Conservation (phyloP, 768 basidiomycete species). For the Exsudoporus frostii region DNA sequence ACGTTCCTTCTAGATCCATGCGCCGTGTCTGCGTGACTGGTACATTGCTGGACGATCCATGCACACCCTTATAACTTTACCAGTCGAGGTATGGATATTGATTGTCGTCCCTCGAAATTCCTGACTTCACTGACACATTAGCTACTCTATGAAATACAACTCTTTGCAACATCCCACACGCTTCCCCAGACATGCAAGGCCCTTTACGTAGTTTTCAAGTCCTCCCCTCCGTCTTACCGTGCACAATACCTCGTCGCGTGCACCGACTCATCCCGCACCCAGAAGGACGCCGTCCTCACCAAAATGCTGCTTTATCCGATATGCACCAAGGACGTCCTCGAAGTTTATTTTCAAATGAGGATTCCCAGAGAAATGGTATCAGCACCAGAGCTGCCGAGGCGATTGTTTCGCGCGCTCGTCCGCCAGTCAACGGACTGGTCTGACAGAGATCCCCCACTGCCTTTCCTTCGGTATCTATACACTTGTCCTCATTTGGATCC, state of each 20-base stretch:
- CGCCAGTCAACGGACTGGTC: constrained; percentile 40
- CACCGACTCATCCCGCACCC: constrained; percentile 17
- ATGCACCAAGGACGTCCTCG: constrained; percentile 39
- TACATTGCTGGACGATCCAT: constrained; percentile 3
- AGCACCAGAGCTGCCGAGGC: constrained; percentile 55
- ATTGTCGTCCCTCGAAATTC: not conserved
- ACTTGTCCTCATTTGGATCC: constrained; percentile 34
- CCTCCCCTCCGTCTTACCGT: constrained; percentile 54
- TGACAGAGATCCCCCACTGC: constrained; percentile 53
- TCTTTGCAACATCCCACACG: constrained; percentile 58
- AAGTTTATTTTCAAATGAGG: constrained; percentile 40
- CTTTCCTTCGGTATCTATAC: constrained; percentile 61
- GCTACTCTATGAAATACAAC: constrained; percentile 79
- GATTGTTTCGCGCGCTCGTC: constrained; percentile 58
- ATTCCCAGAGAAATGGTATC: not conserved
- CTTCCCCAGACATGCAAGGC: constrained; percentile 59
- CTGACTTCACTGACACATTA: constrained; percentile 35
- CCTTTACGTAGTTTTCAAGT: constrained; percentile 51
- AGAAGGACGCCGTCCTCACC: constrained; percentile 33
- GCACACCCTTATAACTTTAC: constrained; percentile 27
- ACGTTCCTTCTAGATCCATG: not conserved
- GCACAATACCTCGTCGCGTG: constrained; percentile 62
- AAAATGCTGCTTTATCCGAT: constrained; percentile 46
- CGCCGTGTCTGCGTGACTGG: not conserved
- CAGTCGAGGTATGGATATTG: constrained; percentile 33